Evolutionary conservation across 805 yeast species (phyloP), one percentile per base, ranked within the genome.

Genomic region (Candida nanaspora): DNA sequence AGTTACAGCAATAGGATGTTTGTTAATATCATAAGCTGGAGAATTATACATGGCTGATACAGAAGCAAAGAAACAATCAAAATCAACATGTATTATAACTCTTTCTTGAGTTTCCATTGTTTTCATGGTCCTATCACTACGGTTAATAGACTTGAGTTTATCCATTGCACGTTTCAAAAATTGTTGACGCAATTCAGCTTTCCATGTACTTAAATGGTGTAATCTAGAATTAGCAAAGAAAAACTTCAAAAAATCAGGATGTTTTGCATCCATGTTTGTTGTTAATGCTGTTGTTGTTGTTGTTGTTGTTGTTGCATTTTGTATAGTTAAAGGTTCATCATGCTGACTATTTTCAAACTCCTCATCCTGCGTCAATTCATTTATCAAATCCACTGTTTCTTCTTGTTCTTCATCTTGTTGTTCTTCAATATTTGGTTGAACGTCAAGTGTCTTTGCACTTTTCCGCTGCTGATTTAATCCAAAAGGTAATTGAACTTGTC

Each of bases 1-100:
- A 0, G 82, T 69, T 66, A 67, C 95, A 65, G 61, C 91, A 60
- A 55, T 82, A 66, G 70, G 82, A 60, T 49, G 64, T 44, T 34
- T 69, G 28, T 50, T 61, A 45, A 76, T 70, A 43, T 75, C 76
- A 15, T 81, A 54, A 2, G 77, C 68, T 0, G 83, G 81, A 7
- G 41, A 26, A 33, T 68, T 64, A 14, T 62, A 67, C 41, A 79
- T 61, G 3, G 86, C 74, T 0, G 96, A 84, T 0, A 83, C 96
- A 0, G 94, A 73, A 2, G 89, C 97, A 62, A 91, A 91, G 53
- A 93, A 91, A 48, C 95, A 87, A 58, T 91, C 98, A 59, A 88
- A 91, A 57, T 91, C 98, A 27, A 91, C 70, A 57, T 91, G 97
- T 41, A 89, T 56, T 9, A 89, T 74, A 1, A 72, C 55, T 38